Conservation (phyloP, 495 filamentous ascomycete species). For the Penicillium cataractarum region DNA sequence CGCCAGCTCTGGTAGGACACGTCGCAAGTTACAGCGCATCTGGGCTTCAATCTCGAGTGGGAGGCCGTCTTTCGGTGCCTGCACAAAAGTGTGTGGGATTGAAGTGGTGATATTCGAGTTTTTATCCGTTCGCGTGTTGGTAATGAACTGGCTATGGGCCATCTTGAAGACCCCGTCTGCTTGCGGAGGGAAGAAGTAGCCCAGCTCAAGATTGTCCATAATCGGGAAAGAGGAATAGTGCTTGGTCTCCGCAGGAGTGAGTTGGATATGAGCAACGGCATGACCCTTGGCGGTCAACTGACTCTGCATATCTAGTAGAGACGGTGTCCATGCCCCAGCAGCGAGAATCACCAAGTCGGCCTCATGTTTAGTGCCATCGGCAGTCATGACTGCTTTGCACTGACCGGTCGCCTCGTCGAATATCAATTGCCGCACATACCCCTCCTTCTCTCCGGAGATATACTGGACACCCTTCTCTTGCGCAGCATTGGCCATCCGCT, state of each 20-base stretch:
- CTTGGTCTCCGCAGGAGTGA: conserved; percentile 25
- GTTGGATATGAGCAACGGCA: conserved; percentile 31
- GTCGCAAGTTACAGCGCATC: conserved; percentile 24
- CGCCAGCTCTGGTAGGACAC: conserved; percentile 26
- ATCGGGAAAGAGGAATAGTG: conserved; percentile 20
- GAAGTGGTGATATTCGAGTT: conserved; percentile 23
- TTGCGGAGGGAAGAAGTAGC: conserved; percentile 22
- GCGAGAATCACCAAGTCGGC: conserved; percentile 38
- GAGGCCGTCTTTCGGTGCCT: conserved; percentile 14
- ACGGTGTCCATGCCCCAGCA: conserved; percentile 38
- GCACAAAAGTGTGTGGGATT: conserved; percentile 22
- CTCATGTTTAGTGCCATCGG: conserved; percentile 35
- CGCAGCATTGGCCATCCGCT: conserved; percentile 31
- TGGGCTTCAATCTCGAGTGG: conserved; percentile 27
- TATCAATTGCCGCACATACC: conserved; percentile 28
- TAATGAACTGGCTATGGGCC: conserved; percentile 28
- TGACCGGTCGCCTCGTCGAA: conserved; percentile 17
- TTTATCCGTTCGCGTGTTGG: background rate
- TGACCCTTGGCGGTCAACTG: conserved; percentile 36
- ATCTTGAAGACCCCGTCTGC: conserved; percentile 23
- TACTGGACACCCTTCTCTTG: conserved; percentile 31
- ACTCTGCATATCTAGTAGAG: conserved; percentile 36
- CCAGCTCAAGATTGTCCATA: conserved; percentile 28
- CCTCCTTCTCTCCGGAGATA: conserved; percentile 25
- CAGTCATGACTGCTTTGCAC: conserved; percentile 36